phyloP scores from a whole-genome alignment of 2,329 filamentous ascomycete species.

The Teratosphaeria zuluensis region DNA sequence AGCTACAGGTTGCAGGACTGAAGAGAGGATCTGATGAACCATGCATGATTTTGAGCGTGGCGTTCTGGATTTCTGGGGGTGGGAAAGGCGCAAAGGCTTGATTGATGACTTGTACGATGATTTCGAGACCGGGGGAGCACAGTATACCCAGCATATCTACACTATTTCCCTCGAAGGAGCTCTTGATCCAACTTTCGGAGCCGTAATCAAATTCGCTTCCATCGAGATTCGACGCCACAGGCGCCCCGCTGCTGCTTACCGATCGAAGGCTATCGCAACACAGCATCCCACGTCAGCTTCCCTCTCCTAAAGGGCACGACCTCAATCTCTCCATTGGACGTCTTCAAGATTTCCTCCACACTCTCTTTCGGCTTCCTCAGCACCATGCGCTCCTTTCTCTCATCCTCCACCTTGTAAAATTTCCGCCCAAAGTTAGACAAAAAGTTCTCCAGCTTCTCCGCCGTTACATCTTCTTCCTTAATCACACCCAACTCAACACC shows the following conservation, averaged over 20 bases:
- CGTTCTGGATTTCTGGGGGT: not conserved
- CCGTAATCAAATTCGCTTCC: not conserved
- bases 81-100: not conserved
- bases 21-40: not conserved
- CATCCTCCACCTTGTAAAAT: conserved; percentile 47
- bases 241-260: not conserved
- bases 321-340: conserved; percentile 43
- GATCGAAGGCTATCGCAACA: not conserved
- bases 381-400: conserved; percentile 43
- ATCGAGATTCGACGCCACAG: not conserved
- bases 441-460: conserved; percentile 48
- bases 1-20: conserved; percentile 59
- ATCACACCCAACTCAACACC: conserved; percentile 48
- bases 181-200: not conserved
- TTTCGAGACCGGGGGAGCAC: not conserved
- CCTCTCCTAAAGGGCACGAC: conserved; percentile 58
- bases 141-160: not conserved
- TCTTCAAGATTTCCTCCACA: conserved; percentile 46
- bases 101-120: not conserved
- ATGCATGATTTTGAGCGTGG: not conserved
- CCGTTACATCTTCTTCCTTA: conserved; percentile 43
- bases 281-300: conserved; percentile 45
- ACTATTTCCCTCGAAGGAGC: not conserved
- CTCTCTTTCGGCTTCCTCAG: conserved; percentile 47
- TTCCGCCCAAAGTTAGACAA: conserved; percentile 46